Percentiles rank a stretch among this genome's conserved stretches.
Evolutionary conservation across 441 rosid genomes (phyloP).

Genomic region (Brassica balearica): DNA sequence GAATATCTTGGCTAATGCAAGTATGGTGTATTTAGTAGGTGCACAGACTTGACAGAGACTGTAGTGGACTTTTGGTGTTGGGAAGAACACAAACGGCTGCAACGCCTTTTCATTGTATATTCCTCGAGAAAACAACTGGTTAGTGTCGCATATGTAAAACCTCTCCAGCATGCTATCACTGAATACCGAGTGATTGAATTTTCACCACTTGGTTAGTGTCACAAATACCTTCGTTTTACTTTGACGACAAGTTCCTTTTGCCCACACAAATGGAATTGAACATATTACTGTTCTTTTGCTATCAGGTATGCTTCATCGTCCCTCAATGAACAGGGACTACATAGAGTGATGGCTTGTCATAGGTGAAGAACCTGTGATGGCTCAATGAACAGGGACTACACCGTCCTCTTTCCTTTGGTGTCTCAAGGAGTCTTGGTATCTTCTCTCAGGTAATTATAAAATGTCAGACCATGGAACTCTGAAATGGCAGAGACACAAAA

Average conservation of each 20-base stretch:
- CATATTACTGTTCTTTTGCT: too few species aligned
- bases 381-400: too few species aligned
- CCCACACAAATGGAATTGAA: too few species aligned
- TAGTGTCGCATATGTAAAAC: constrained; percentile 61
- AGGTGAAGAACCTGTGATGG: too few species aligned
- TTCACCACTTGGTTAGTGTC: constrained; percentile 61
- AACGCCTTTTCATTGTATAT: constrained; percentile 76
- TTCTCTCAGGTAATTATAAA: too few species aligned
- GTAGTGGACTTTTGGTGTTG: constrained; percentile 93
- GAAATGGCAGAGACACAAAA: neutral
- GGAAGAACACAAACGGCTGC: constrained; percentile 86
- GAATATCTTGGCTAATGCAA: constrained; percentile 19
- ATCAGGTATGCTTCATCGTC: too few species aligned
- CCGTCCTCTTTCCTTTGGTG: too few species aligned
- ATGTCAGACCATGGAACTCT: neutral
- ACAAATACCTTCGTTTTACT: neutral
- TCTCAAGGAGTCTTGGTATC: too few species aligned
- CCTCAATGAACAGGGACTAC: too few species aligned
- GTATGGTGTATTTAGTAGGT: constrained; percentile 54
- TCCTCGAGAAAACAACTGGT: constrained; percentile 81
- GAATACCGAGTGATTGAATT: constrained; percentile 73
- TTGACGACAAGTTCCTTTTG: too few species aligned
- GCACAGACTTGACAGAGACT: constrained; percentile 93
- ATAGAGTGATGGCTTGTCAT: too few species aligned
- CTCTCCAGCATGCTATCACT: constrained; percentile 73